Percentiles rank a stretch among this genome's conserved stretches.
These are phyloP conservation scores for Phytophthora pluvialis DNA, from an alignment of 352 stramenopile species.

Conservation along the genomic window DNA sequence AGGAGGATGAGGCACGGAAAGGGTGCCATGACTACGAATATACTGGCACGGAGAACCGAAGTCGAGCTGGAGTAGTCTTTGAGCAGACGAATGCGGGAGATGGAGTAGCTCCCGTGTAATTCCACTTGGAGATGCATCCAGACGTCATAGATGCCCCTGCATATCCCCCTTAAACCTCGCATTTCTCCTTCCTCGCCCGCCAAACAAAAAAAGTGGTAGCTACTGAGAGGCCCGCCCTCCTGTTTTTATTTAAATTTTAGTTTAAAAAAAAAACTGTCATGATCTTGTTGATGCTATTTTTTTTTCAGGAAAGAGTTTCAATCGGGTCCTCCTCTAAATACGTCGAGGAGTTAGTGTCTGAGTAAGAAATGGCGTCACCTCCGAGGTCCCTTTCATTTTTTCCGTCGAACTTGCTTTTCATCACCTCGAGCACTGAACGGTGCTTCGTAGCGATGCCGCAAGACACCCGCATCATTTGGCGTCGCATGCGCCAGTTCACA, in stretches of 20 bases:
- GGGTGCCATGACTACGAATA: constrained; percentile 17
- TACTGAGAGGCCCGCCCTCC: not conserved
- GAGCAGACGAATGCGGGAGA: constrained; percentile 25
- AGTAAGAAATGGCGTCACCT: not conserved
- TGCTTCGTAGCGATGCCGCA: not conserved
- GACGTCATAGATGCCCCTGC: constrained; percentile 11
- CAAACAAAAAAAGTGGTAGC: not conserved
- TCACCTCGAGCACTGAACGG: no score
- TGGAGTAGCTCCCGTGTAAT: constrained; percentile 48
- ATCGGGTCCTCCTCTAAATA: no score
- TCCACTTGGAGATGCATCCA: constrained; percentile 48
- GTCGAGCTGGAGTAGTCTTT: constrained; percentile 18
- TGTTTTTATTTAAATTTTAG: not conserved
- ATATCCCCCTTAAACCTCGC: constrained; percentile 3
- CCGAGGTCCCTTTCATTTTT: no score
- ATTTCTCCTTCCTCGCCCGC: not conserved
- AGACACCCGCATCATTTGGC: not conserved
- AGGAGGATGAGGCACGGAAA: constrained; percentile 32
- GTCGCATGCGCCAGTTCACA: not conserved
- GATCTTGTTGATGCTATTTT: no score
- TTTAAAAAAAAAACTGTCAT: no score
- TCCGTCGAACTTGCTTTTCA: no score
- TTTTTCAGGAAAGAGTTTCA: no score
- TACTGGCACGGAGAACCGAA: constrained; percentile 10
- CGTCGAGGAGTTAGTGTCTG: no score